phyloP scores from a whole-genome alignment of 2,329 filamentous ascomycete genomes.

The Aureobasidium sp. region DNA sequence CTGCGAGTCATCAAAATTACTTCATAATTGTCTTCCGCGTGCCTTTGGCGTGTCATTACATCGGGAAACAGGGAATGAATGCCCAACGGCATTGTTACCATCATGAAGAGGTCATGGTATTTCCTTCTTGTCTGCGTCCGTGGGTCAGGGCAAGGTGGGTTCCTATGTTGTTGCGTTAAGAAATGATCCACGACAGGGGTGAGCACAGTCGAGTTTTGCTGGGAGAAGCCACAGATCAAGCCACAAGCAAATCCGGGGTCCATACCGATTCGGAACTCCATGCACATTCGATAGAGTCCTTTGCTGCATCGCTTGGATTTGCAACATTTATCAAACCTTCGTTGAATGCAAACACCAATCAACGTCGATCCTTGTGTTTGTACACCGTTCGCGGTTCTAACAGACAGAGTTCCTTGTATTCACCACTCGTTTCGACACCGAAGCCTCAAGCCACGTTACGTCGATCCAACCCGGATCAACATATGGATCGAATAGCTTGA shows the following conservation, averaged over 20 bases:
- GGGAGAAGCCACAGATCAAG: background rate
- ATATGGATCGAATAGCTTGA: too few relatives aligned
- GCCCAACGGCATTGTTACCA: background rate
- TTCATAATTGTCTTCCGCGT: constrained; percentile 6
- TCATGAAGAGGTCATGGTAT: background rate
- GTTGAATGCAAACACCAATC: background rate
- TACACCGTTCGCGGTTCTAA: background rate
- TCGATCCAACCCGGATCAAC: background rate
- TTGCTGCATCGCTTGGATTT: background rate
- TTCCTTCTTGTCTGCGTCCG: background rate
- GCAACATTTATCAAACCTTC: background rate
- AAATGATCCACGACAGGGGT: background rate
- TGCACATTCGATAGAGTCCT: background rate
- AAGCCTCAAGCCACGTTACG: constrained; percentile 1
- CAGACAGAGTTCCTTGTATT: background rate
- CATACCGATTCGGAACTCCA: background rate
- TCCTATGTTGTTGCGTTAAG: background rate
- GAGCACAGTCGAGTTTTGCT: background rate
- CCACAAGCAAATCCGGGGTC: constrained; percentile 1
- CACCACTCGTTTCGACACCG: background rate
- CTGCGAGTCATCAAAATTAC: background rate
- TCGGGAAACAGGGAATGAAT: background rate
- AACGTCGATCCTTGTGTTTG: background rate
- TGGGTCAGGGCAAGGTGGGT: too few relatives aligned
- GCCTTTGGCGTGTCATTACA: background rate